A percentile compares a stretch with the other conserved stretches of the same genome.
phyloP scores from a whole-genome alignment of 1,284 basidiomycete genomes.

The Abortiporus biennis region DNA sequence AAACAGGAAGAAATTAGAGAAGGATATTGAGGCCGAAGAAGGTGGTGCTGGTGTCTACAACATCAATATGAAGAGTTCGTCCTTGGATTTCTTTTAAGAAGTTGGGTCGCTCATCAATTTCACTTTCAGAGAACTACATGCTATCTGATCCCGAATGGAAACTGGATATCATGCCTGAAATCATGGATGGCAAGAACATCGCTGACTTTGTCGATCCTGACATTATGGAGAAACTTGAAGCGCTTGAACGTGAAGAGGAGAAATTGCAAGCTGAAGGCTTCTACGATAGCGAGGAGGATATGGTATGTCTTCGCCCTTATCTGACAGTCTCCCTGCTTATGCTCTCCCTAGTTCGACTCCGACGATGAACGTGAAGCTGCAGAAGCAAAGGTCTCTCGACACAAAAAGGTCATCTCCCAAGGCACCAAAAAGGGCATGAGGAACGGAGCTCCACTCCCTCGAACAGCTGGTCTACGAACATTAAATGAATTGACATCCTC shows the following conservation, averaged over 20 bases:
- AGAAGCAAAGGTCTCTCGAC: constrained; percentile 58
- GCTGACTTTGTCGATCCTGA: constrained; percentile 99
- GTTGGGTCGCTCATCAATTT: constrained; percentile 10
- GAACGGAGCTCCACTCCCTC: constrained; percentile 80
- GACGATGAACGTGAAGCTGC: constrained; percentile 87
- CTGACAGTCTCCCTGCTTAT: constrained; percentile 5
- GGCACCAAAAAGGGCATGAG: constrained; percentile 82
- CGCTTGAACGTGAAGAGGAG: constrained; percentile 96
- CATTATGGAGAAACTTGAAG: constrained; percentile 94
- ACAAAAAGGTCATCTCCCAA: constrained; percentile 77
- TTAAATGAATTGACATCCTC: constrained; percentile 79
- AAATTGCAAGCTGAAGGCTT: constrained; percentile 90
- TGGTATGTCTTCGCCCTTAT: constrained; percentile 40
- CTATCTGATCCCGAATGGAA: constrained; percentile 94
- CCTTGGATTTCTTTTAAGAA: constrained; percentile 3
- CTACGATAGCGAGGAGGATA: constrained; percentile 87
- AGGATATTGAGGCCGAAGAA: constrained; percentile 77
- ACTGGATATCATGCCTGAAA: constrained; percentile 92
- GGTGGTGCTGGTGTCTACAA: constrained; percentile 90
- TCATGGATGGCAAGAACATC: constrained; percentile 97
- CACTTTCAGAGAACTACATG: constrained; percentile 75
- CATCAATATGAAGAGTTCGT: constrained; percentile 81
- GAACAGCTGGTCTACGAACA: constrained; percentile 85
- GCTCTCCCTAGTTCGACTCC: constrained; percentile 66
- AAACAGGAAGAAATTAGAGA: constrained; percentile 61